A percentile compares a stretch with the other conserved stretches of the same genome.
These are phyloP conservation scores for Akanthomyces muscarius DNA, from an alignment of 2,329 filamentous ascomycete species.

Conservation along the genomic window DNA sequence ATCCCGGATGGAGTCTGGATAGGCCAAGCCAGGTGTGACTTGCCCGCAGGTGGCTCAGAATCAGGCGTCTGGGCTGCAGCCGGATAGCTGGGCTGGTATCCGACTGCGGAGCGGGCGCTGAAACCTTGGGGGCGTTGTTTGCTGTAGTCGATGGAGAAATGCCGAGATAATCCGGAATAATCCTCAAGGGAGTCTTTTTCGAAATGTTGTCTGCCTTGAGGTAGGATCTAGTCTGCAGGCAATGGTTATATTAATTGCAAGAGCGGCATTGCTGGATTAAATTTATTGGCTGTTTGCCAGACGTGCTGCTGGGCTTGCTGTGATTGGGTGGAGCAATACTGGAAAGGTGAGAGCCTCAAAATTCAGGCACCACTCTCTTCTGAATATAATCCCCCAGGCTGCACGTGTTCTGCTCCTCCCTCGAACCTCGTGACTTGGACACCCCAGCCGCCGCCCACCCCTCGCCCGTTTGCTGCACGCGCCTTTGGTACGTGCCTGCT, in stretches of 20 bases:
- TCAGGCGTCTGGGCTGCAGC: neutral
- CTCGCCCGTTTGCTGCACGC: conserved; percentile 12
- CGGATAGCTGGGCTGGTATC: conserved; percentile 1
- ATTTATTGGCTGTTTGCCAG: neutral
- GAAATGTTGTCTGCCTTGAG: neutral
- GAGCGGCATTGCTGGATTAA: neutral
- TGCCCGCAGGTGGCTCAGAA: conserved; percentile 2
- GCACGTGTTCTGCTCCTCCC: conserved; percentile 38
- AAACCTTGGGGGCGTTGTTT: neutral
- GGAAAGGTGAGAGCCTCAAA: neutral
- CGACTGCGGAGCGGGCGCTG: neutral
- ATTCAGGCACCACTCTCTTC: neutral
- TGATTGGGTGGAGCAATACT: conserved; percentile 1
- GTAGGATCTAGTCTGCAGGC: no score
- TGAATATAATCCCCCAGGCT: conserved; percentile 36
- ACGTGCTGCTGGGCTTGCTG: neutral
- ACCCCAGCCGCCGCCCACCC: conserved; percentile 9
- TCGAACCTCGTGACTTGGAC: conserved; percentile 37
- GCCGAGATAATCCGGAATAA: neutral
- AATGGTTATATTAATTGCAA: neutral
- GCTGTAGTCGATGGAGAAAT: neutral
- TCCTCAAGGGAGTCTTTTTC: neutral
- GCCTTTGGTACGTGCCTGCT: neutral
- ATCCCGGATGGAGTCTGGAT: neutral
- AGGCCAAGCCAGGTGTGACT: neutral